phyloP scores from a whole-genome alignment of 2,329 filamentous ascomycete species.

The Bipolaris oryzae region DNA sequence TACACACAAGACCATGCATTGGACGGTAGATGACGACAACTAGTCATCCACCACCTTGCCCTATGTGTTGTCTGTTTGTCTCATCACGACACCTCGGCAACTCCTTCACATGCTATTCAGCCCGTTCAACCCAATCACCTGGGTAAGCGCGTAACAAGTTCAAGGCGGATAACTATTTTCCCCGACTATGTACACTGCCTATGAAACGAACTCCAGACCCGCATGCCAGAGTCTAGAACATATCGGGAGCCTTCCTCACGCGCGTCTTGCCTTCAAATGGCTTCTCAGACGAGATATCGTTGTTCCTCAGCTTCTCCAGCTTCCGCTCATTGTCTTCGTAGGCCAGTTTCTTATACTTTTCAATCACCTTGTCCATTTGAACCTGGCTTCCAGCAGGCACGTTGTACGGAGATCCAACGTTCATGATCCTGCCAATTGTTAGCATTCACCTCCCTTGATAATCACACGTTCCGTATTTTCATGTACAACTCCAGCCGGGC shows the following conservation, averaged over 20 bases:
- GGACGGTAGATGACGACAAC: too few relatives aligned
- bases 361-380: conserved; percentile 65
- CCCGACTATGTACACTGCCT: conserved; percentile 27
- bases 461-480: background rate
- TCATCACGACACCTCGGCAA: too few relatives aligned
- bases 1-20: background rate
- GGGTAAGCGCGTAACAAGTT: background rate
- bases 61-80: too few relatives aligned
- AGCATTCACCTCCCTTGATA: conserved; percentile 9
- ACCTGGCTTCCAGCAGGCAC: conserved; percentile 65
- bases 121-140: background rate
- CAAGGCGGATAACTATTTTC: conserved; percentile 29
- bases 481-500: too few relatives aligned
- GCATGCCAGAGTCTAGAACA: conserved; percentile 11
- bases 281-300: conserved; percentile 43
- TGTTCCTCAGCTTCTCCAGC: conserved; percentile 49
- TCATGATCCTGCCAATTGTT: conserved; percentile 61
- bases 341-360: conserved; percentile 66
- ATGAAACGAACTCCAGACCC: background rate
- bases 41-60: background rate
- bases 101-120: too few relatives aligned
- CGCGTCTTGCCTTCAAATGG: conserved; percentile 32
- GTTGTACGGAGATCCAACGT: conserved; percentile 67
- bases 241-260: conserved; percentile 29
- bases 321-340: conserved; percentile 63